phyloP scores from a whole-genome alignment of 164 flowering plant genomes.

The Nelumbo lutea region DNA sequence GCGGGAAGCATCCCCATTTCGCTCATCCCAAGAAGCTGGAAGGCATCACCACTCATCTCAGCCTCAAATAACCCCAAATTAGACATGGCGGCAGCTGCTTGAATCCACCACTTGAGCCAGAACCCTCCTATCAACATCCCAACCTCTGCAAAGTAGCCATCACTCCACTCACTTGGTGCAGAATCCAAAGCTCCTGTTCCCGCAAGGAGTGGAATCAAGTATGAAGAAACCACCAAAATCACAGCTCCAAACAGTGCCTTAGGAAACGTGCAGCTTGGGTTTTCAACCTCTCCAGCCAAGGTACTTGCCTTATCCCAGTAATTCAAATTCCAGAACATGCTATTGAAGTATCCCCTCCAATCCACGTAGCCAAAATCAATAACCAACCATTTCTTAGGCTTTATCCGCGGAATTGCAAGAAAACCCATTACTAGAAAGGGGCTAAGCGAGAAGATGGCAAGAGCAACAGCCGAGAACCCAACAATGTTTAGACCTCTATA shows the following conservation, averaged over 20 bases:
- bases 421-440: conserved; percentile 69
- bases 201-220: conserved; percentile 75
- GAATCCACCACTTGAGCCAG: conserved; percentile 91
- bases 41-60: conserved; percentile 90
- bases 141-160: conserved; percentile 87
- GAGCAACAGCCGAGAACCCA: conserved; percentile 64
- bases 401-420: conserved; percentile 59
- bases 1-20: conserved; percentile 90
- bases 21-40: conserved; percentile 91
- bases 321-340: conserved; percentile 90
- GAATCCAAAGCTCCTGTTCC: conserved; percentile 75
- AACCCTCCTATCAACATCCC: conserved; percentile 81
- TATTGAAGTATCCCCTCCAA: conserved; percentile 85
- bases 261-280: conserved; percentile 67
- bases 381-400: conserved; percentile 51
- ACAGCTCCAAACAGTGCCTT: conserved; percentile 76
- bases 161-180: conserved; percentile 62
- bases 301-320: conserved; percentile 97
- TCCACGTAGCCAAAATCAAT: conserved; percentile 57
- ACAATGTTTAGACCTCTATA: conserved; percentile 77
- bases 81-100: conserved; percentile 86
- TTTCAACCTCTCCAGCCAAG: conserved; percentile 72
- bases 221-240: conserved; percentile 60
- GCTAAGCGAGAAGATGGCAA: conserved; percentile 64
- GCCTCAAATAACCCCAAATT: conserved; percentile 91